Evolutionary conservation across 306 rosid species (phyloP).

Genomic region (Ceratonia siliqua): DNA sequence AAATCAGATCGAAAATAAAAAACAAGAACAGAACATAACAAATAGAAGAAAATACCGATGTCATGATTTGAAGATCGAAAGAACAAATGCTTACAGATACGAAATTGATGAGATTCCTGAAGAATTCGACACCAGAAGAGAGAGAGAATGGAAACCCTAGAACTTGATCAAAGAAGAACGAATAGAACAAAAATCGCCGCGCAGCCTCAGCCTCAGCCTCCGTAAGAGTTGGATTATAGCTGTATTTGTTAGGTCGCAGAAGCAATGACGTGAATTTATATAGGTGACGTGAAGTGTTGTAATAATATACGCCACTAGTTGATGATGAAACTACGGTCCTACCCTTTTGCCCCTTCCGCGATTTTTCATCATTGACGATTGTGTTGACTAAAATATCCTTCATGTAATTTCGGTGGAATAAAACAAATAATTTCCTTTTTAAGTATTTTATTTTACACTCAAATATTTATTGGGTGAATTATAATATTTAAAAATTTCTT

Average conservation of each 20-base stretch:
- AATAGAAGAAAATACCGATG: no score
- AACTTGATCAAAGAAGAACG: background rate
- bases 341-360: constrained; percentile 35
- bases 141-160: constrained; percentile 8
- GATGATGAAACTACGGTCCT: constrained; percentile 1
- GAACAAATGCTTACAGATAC: constrained; percentile 4
- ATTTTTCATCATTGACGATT: constrained; percentile 31
- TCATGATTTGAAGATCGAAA: background rate
- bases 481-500: no score
- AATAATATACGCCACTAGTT: constrained; percentile 11
- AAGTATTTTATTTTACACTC: no score
- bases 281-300: background rate
- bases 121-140: background rate
- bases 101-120: background rate
- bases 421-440: no score
- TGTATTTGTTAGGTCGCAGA: background rate
- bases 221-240: background rate
- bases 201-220: background rate
- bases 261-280: background rate
- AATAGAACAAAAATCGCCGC: background rate
- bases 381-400: constrained; percentile 25
- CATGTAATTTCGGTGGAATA: background rate
- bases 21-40: background rate
- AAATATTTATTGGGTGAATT: no score
- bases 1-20: background rate